Base-by-base conservation (phyloP, 2,329 filamentous ascomycete genomes). In the Pseudocercospora crystallina region DNA sequence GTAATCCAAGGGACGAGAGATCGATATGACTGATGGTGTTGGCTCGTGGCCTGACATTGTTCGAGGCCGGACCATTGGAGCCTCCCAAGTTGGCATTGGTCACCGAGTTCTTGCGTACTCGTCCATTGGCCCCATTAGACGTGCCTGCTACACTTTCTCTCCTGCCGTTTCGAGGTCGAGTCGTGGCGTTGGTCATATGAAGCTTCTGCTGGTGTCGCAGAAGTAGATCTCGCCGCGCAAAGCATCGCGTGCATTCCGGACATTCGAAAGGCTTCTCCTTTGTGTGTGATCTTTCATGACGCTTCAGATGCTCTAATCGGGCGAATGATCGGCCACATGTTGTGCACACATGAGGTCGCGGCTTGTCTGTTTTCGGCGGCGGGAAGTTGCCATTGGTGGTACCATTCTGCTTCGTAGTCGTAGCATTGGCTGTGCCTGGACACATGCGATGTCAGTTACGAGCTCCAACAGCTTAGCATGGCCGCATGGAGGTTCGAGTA, bases 181-280 rank as follows among this genome's bases (percentile, higher is more conserved):
- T 90, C 5, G 94, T 88, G 0, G 90, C 90, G 10, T 89, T 89
- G 20, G 90, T 90, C 79, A 95, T 90, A 70, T 99, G 94, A 41
- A 99, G 81, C 78, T 99, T 99, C 78, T 99, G 94, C 79, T 99
- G 94, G 73, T 99, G 94, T 53, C 94, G 84, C 60, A 99, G 77
- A 48, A 99, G 80, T 61, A 99, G 74, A 71, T 99, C 94, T 60
- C 94, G 84, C 54, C 94, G 84, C 53, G 94, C 94, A 73, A 99
- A 99, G 74, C 94, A 97, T 73, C 94, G 79, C 33, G 89, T 82
- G 72, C 94, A 99, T 71, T 97, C 90, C 26, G 90, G 89, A 65
- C 94, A 99, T 72, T 96, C 90, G 64, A 99, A 99, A 1, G 94
- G 94, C 77, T 99, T 99, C 75, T 99, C 91, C 71, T 99, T 96